phyloP scores from a whole-genome alignment of 768 basidiomycete species.

The Phaeotremella skinneri region DNA sequence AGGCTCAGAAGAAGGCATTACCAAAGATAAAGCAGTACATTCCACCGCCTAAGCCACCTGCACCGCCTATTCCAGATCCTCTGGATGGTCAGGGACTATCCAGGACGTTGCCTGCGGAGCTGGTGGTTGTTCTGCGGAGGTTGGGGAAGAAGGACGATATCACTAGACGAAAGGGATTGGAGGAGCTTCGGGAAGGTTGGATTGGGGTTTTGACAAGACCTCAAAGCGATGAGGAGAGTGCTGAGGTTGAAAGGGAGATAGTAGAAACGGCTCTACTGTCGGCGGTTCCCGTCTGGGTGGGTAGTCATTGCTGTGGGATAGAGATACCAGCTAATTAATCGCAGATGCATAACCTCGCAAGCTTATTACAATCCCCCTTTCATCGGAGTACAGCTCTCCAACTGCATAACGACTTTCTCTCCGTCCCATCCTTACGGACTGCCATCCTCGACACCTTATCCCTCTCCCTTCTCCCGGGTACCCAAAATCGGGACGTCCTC shows the following conservation, averaged over 20 bases:
- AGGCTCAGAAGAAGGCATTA: conserved; percentile 59
- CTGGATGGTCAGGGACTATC: conserved; percentile 79
- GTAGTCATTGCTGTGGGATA: conserved; percentile 44
- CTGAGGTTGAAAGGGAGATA: conserved; percentile 55
- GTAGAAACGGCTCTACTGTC: conserved; percentile 54
- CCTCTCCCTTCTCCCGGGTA: conserved; percentile 42
- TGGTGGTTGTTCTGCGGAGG: conserved; percentile 74
- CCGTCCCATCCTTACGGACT: conserved; percentile 56
- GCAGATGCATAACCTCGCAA: conserved; percentile 81
- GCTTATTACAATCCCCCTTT: conserved; percentile 74
- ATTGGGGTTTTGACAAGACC: conserved; percentile 56
- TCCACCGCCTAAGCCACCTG: conserved; percentile 65
- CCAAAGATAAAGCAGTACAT: conserved; percentile 82
- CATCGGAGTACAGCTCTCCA: conserved; percentile 65
- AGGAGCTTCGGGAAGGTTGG: conserved; percentile 73
- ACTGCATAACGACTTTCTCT: conserved; percentile 66
- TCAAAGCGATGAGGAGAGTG: conserved; percentile 56
- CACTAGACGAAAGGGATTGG: conserved; percentile 78
- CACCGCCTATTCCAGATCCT: conserved; percentile 65
- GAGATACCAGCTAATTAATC: not conserved
- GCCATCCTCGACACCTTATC: conserved; percentile 37
- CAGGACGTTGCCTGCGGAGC: conserved; percentile 69
- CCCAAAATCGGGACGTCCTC: conserved; percentile 50
- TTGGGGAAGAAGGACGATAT: conserved; percentile 86
- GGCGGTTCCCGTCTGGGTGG: conserved; percentile 81